A percentile compares a stretch with the other conserved stretches of the same genome.
Evolutionary conservation across 2,329 filamentous ascomycete species (phyloP).

Genomic region (Fusarium liriodendri): DNA sequence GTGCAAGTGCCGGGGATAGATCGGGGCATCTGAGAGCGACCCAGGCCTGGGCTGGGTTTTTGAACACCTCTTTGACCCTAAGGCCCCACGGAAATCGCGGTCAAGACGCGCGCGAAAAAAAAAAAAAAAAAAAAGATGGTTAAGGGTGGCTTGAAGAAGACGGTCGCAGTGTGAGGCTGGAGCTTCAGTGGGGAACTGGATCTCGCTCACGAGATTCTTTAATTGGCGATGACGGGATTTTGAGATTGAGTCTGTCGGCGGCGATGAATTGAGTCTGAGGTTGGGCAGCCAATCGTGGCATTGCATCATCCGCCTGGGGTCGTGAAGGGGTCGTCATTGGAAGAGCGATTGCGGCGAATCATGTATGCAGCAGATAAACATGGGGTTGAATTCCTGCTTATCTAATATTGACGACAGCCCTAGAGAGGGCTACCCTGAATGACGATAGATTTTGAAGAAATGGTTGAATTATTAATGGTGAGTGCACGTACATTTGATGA

Average conservation of each 20-base stretch:
- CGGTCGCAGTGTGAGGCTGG: slow-evolving; percentile 14
- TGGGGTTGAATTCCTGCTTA: slow-evolving; percentile 24
- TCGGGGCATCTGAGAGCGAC: slow-evolving; percentile 20
- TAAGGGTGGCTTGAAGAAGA: not conserved
- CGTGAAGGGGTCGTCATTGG: slow-evolving; percentile 39
- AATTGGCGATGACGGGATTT: slow-evolving; percentile 30
- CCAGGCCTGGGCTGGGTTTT: slow-evolving; percentile 27
- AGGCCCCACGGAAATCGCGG: slow-evolving; percentile 38
- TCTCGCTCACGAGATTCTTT: slow-evolving; percentile 19
- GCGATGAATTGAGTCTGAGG: slow-evolving; percentile 27
- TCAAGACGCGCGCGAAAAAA: slow-evolving; percentile 10
- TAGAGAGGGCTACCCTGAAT: slow-evolving; percentile 17
- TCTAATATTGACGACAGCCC: slow-evolving; percentile 27
- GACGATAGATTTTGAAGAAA: not conserved
- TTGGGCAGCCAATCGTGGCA: slow-evolving; percentile 40
- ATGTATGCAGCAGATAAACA: slow-evolving; percentile 15
- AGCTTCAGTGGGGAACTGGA: slow-evolving; percentile 10
- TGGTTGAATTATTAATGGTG: not conserved
- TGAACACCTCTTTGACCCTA: slow-evolving; percentile 19
- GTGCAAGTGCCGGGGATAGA: not conserved
- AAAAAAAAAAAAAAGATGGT: not conserved
- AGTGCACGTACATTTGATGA: not conserved
- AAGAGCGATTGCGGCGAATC: slow-evolving; percentile 35
- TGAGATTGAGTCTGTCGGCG: slow-evolving; percentile 16
- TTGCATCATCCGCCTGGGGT: slow-evolving; percentile 41